A percentile compares a stretch with the other conserved stretches of the same genome.
phyloP scores from a whole-genome alignment of 345 rosid genomes.

The Aquilaria malaccensis region DNA sequence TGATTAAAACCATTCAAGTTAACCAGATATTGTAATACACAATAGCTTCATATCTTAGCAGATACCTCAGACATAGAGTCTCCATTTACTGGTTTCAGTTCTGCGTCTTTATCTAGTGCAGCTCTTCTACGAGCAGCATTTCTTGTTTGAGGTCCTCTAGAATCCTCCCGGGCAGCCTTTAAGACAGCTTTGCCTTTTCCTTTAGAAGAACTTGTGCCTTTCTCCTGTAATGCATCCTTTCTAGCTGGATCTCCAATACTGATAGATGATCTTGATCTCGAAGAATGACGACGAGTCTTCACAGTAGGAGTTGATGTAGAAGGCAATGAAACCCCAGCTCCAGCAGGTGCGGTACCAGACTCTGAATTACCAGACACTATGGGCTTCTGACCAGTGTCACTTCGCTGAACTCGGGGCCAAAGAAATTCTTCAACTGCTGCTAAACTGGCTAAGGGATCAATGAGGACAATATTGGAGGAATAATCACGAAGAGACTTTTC shows the following conservation, averaged over 20 bases:
- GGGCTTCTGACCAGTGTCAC: constrained; percentile 77
- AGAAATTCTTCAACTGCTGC: constrained; percentile 96
- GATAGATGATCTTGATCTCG: constrained; percentile 79
- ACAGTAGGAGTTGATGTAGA: constrained; percentile 68
- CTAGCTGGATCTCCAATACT: constrained; percentile 61
- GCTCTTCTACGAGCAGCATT: constrained; percentile 90
- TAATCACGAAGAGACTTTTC: constrained; percentile 94
- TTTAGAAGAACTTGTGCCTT: constrained; percentile 71
- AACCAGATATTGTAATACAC: constrained; percentile 1
- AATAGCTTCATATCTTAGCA: neutral
- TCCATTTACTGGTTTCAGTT: constrained; percentile 54
- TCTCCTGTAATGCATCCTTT: constrained; percentile 64
- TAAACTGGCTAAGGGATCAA: constrained; percentile 96
- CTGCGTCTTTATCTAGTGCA: constrained; percentile 66
- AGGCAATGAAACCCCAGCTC: constrained; percentile 78
- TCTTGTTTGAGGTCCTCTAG: constrained; percentile 92
- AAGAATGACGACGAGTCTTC: constrained; percentile 63
- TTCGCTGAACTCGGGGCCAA: constrained; percentile 93
- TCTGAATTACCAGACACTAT: constrained; percentile 65
- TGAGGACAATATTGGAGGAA: constrained; percentile 90
- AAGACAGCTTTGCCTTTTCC: constrained; percentile 98
- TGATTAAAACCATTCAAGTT: constrained; percentile 7
- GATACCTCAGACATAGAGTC: constrained; percentile 95
- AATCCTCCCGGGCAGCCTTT: constrained; percentile 69
- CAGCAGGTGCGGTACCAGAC: constrained; percentile 44